Evolutionary conservation across 805 yeast species (phyloP).

Genomic region (Komagataella pastoris): DNA sequence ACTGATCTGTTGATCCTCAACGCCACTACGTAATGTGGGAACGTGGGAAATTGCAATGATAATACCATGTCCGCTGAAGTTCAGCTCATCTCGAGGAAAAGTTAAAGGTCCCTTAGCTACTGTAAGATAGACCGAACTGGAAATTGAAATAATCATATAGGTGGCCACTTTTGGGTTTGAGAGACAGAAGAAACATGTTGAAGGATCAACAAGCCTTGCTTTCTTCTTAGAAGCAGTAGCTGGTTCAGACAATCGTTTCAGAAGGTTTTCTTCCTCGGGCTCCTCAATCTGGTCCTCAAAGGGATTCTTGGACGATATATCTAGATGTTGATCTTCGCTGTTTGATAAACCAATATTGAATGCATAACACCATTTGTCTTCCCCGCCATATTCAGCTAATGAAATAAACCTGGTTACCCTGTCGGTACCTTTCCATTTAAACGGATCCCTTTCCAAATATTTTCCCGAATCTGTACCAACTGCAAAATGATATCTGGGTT

Average conservation of each 20-base stretch:
- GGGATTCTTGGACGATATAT: slow-evolving; percentile 18
- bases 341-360: slow-evolving; percentile 27
- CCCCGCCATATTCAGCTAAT: slow-evolving; percentile 42
- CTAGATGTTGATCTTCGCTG: slow-evolving; percentile 9
- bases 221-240: slow-evolving; percentile 11
- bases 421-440: slow-evolving; percentile 34
- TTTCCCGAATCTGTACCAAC: slow-evolving; percentile 34
- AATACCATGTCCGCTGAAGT: slow-evolving; percentile 71
- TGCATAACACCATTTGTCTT: slow-evolving; percentile 66
- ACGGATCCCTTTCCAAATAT: slow-evolving; percentile 42
- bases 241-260: slow-evolving; percentile 1
- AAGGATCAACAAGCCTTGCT: slow-evolving; percentile 35
- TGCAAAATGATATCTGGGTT: slow-evolving; percentile 60
- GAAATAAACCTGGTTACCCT: slow-evolving; percentile 51
- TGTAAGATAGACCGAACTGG: slow-evolving; percentile 51
- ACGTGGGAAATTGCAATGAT: slow-evolving; percentile 70
- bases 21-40: slow-evolving; percentile 23
- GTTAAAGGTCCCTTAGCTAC: slow-evolving; percentile 81
- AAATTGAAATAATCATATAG: slow-evolving; percentile 73
- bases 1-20: slow-evolving; percentile 10
- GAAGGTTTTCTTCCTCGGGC: slow-evolving; percentile 3
- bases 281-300: slow-evolving; percentile 6
- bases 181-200: slow-evolving; percentile 69
- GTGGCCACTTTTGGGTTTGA: slow-evolving; percentile 66
- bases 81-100: slow-evolving; percentile 26